A percentile compares a stretch with the other conserved stretches of the same genome.
Conservation (phyloP, 2,329 filamentous ascomycete species). For the Spiromastix sp. region DNA sequence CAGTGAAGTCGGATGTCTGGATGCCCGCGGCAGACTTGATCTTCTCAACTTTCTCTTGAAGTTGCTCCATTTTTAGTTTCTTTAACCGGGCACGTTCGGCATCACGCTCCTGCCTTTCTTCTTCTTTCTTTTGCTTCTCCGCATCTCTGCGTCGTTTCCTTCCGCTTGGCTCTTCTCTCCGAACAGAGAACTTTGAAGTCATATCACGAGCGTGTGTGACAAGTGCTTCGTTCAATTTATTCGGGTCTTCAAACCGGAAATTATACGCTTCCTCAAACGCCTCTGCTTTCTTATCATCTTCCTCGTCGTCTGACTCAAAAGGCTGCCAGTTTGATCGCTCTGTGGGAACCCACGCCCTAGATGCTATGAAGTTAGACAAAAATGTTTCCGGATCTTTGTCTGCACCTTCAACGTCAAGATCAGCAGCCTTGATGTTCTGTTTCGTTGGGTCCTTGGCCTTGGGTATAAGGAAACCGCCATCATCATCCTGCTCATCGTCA, state of each 20-base stretch:
- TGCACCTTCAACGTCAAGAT: conserved; percentile 61
- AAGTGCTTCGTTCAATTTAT: conserved; percentile 76
- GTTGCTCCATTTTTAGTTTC: conserved; percentile 82
- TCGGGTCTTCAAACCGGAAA: conserved; percentile 86
- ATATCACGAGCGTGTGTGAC: conserved; percentile 83
- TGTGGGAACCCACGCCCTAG: conserved; percentile 75
- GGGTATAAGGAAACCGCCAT: conserved; percentile 64
- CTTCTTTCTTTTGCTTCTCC: conserved; percentile 67
- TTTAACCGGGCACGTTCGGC: conserved; percentile 75
- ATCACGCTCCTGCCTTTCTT: conserved; percentile 62
- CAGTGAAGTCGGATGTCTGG: conserved; percentile 52
- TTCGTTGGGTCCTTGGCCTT: conserved; percentile 44
- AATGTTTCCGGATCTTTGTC: conserved; percentile 86
- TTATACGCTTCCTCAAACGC: conserved; percentile 91
- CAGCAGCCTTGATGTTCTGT: conserved; percentile 37
- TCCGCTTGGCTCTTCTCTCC: conserved; percentile 68
- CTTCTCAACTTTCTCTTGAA: conserved; percentile 73
- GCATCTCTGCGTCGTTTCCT: conserved; percentile 69
- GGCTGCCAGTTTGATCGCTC: conserved; percentile 60
- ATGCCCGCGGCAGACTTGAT: conserved; percentile 85
- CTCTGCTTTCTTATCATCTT: conserved; percentile 64
- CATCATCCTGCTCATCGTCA: conserved; percentile 48
- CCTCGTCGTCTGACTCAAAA: conserved; percentile 86
- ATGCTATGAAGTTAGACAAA: conserved; percentile 89
- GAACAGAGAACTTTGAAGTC: conserved; percentile 69